Base-by-base conservation (phyloP, 352 stramenopile genomes). In the Globisporangium viniferum region DNA sequence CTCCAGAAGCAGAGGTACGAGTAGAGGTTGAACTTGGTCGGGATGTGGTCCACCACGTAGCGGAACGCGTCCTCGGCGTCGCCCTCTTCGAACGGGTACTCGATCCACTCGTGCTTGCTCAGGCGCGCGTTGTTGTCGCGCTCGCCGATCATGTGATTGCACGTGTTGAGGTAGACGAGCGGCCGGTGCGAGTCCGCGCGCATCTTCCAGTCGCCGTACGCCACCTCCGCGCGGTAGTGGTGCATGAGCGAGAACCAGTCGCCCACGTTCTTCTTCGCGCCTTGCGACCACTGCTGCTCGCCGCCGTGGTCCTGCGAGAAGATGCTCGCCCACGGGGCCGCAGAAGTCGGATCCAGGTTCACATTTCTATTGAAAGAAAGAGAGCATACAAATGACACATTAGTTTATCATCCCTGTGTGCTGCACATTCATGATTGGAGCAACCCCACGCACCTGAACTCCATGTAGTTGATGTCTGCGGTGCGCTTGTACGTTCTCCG, bases 221-320 rank as follows among this genome's bases (percentile, higher is more conserved):
- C 27, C 33, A 93, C 69, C 39, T 95, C 86, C 1, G 70, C 75
- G 29, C 79, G 65, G 73, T 95, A 94, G 76, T 95, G 88, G 72
- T 95, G 83, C 88, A 95, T 95, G 74, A 95, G 84, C 22, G 88
- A 95, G 76, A 95, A 95, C 88, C 88, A 95, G 60, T 81, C 86
- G 68, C 81, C 81, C 46, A 95, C 74, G 70, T 94, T 78, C 72
- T 77, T 81, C 73, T 95, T 95, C 64, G 86, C 86, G 59, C 88
- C 88, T 66, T 94, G 86, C n/a, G 86, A 73, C 88, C 88, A 95
- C 60, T 81, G 73, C 72, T 95, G 88, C 35, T 84, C 82, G 65
- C 88, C 88, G 46, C 80, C 78, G 73, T 95, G 80, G 68, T 95
- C 88, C 61, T 79, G 68, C 10, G 80, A 92, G 69, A 87, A 93